Conservation (phyloP, 768 basidiomycete genomes). For the Rubroboletus pulcherrimus region DNA sequence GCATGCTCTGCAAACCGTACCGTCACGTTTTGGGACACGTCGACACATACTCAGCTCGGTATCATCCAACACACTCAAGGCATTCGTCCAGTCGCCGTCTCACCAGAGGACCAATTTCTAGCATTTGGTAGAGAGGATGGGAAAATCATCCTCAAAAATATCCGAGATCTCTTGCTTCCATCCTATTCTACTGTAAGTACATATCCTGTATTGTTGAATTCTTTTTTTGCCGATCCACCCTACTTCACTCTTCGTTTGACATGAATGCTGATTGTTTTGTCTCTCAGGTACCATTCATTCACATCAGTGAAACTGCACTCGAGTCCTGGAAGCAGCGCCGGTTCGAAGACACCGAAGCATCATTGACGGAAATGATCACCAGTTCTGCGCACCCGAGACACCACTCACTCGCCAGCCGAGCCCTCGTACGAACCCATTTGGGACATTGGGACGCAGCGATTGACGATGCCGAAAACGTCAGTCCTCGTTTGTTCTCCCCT, state of each 20-base stretch:
- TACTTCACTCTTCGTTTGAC: neutral
- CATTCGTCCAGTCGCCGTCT: neutral
- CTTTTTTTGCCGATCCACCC: neutral
- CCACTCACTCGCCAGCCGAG: no score
- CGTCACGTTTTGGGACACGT: neutral
- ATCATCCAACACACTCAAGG: no score
- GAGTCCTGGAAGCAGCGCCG: neutral
- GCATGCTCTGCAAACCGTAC: neutral
- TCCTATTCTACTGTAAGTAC: neutral
- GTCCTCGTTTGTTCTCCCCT: neutral
- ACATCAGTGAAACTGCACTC: neutral
- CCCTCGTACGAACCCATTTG: no score
- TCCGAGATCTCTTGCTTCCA: neutral
- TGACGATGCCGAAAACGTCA: slow-evolving; percentile 3
- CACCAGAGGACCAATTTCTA: neutral
- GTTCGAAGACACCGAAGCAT: neutral
- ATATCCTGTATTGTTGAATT: neutral
- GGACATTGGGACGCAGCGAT: neutral
- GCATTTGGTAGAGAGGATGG: neutral
- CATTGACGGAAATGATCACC: neutral
- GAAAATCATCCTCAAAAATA: neutral
- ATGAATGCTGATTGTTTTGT: neutral
- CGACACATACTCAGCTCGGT: neutral
- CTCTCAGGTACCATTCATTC: neutral
- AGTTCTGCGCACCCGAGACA: no score